Evolutionary conservation across 1,139 yeast genomes (phyloP), one percentile per base, ranked within the genome.

Genomic region (Pichia sp.): DNA sequence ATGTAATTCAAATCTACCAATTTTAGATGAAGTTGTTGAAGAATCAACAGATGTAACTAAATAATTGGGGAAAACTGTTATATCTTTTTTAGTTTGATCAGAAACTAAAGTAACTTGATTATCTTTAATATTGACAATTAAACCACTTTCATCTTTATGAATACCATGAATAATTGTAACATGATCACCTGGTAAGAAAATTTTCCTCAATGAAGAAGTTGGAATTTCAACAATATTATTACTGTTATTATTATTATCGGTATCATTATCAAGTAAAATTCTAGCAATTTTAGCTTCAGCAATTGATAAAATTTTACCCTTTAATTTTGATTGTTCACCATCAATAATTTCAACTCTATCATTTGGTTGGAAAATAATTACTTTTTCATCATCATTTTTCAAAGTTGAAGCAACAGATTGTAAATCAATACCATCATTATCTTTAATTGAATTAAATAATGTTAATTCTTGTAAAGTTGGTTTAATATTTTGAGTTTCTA

Each of bases 311-410:
- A 91, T 95, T 41, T 74, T 71, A 63, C 97, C 98, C 37, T 75
- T 72, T 44, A 95, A 77, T 45, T 91, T 94, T 31, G 93, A 79
- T 64, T 88, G 96, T 65, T 91, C 98, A 59, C 98, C 98, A 52
- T 80, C 77, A 45, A 84, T 73, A 37, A 91, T 83, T 62, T 89
- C 96, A 39, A 91, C 96, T 56, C 84, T 77, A 59, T 91, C 98
- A 51, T 96, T 97, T 4, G 94, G 86, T 61, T 86, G 96, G 68
- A 89, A 91, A 7, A 73, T 67, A 21, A 79, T 69, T 20, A 69
- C 66, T 19, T 71, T 68, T 18, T 77, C 71, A 38, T 71, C 68
- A 30, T 82, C 72, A 45, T 76, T 77, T 58, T 84, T 84, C 54
- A 91, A 70, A 17, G 89, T 77, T 47, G 88, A 86, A 1, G 96